phyloP scores from a whole-genome alignment of 306 rosid species.

The Coriaria nepalensis region DNA sequence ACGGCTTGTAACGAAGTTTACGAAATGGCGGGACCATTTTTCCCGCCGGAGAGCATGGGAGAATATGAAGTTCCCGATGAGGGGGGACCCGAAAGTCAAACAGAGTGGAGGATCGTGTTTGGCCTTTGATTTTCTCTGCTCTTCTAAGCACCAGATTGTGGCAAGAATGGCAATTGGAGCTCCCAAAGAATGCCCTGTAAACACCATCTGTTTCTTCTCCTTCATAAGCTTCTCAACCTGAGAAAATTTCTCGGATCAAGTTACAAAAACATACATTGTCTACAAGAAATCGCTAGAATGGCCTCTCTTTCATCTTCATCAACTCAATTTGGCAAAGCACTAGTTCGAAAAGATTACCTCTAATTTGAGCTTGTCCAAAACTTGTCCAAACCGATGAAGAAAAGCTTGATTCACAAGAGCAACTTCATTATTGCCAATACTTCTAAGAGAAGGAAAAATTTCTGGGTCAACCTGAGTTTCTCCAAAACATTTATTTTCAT shows the following conservation, averaged over 20 bases:
- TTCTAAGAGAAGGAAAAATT: conserved; percentile 43
- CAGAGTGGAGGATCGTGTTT: conserved; percentile 17
- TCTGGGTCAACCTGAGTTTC: conserved; percentile 21
- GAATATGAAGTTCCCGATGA: conserved; percentile 47
- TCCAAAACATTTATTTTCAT: conserved; percentile 32
- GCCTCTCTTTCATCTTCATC: no score
- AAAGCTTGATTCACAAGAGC: conserved; percentile 44
- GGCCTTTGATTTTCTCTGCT: conserved; percentile 6
- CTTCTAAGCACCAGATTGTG: conserved; percentile 48
- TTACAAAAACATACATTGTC: no score
- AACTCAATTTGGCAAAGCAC: no score
- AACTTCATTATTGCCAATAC: conserved; percentile 46
- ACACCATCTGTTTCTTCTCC: conserved; percentile 29
- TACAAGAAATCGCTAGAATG: no score
- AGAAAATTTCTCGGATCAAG: background rate
- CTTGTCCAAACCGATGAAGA: conserved; percentile 19
- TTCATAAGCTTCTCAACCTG: conserved; percentile 35
- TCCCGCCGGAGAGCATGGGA: conserved; percentile 71
- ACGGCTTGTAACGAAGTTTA: conserved; percentile 43
- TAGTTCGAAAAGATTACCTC: conserved; percentile 40
- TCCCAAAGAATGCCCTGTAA: conserved; percentile 63
- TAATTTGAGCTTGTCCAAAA: conserved; percentile 9
- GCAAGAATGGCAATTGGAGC: conserved; percentile 56
- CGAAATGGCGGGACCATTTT: conserved; percentile 45
- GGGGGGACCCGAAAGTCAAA: conserved; percentile 74